These are phyloP conservation scores for Fusarium nodosum DNA, from an alignment of 2,329 filamentous ascomycete genomes.

Conservation along the genomic window DNA sequence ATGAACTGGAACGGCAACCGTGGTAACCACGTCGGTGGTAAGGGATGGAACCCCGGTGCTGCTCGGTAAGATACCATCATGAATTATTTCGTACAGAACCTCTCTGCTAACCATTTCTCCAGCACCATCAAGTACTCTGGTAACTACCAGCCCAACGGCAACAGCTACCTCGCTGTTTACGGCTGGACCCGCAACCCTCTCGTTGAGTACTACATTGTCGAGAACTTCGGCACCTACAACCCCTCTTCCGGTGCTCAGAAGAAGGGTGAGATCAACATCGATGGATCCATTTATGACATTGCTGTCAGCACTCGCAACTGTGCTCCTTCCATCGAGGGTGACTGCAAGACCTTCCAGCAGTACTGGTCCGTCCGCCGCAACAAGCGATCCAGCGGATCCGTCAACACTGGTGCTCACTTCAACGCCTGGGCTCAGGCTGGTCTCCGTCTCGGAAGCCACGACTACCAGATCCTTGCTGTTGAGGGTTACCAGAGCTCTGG, in stretches of 20 bases:
- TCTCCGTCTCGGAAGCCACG: conserved; percentile 61
- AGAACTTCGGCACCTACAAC: conserved; percentile 54
- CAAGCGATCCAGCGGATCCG: conserved; percentile 65
- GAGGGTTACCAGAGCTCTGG: conserved; percentile 68
- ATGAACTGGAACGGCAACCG: conserved; percentile 57
- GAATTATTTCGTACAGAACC: conserved; percentile 45
- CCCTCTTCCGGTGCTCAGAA: conserved; percentile 52
- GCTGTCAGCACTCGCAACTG: conserved; percentile 56
- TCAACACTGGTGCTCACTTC: conserved; percentile 65
- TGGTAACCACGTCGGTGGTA: conserved; percentile 49
- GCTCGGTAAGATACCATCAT: conserved; percentile 49
- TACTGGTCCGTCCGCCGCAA: conserved; percentile 65
- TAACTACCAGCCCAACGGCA: conserved; percentile 53
- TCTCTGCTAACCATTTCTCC: conserved; percentile 6
- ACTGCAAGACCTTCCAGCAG: conserved; percentile 63
- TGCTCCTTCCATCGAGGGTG: conserved; percentile 64
- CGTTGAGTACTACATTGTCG: conserved; percentile 58
- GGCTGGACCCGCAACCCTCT: conserved; percentile 57
- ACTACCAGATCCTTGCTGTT: conserved; percentile 69
- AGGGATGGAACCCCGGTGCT: conserved; percentile 46
- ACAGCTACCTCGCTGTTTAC: conserved; percentile 57
- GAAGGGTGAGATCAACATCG: conserved; percentile 54
- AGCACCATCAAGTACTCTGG: conserved; percentile 50
- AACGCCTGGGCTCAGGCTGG: conserved; percentile 65
- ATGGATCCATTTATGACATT: conserved; percentile 57